These are phyloP conservation scores for Scedosporium apiospermum DNA, from an alignment of 2,329 filamentous ascomycete species.

Conservation along the genomic window DNA sequence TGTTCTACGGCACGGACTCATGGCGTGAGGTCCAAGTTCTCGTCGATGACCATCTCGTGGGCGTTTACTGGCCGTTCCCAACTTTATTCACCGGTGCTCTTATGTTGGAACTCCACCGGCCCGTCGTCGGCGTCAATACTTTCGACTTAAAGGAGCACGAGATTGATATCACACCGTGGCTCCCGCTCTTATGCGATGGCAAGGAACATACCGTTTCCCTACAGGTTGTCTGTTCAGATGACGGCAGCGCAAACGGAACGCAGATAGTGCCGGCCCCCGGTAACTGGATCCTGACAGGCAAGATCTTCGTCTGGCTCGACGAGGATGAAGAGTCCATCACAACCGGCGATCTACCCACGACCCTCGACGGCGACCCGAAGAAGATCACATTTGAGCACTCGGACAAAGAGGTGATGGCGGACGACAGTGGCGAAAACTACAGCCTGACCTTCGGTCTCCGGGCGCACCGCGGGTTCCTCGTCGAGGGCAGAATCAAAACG, in stretches of 20 bases:
- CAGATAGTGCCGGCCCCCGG: constrained; percentile 15
- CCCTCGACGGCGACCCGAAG: constrained; percentile 25
- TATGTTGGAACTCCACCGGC: constrained; percentile 66
- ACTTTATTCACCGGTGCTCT: constrained; percentile 76
- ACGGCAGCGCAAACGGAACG: constrained; percentile 26
- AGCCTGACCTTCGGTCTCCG: constrained; percentile 49
- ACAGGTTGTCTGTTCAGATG: constrained; percentile 53
- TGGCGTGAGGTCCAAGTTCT: constrained; percentile 71
- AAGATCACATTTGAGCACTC: constrained; percentile 23
- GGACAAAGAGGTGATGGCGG: constrained; percentile 35
- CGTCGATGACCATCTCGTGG: constrained; percentile 64
- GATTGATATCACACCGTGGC: constrained; percentile 72
- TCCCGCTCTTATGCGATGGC: constrained; percentile 60
- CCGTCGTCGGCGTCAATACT: constrained; percentile 67
- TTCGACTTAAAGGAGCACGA: constrained; percentile 74
- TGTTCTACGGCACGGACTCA: constrained; percentile 57
- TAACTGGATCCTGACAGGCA: constrained; percentile 70
- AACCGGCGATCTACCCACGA: constrained; percentile 30
- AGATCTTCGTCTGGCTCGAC: constrained; percentile 71
- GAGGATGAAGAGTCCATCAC: constrained; percentile 34
- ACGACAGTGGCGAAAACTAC: constrained; percentile 41
- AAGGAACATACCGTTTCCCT: constrained; percentile 58
- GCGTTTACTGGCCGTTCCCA: constrained; percentile 73
- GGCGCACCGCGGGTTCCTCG: constrained; percentile 43
- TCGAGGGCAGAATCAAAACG: constrained; percentile 33